A percentile compares a stretch with the other conserved stretches of the same genome.
phyloP scores from a whole-genome alignment of 257 asterid genomes.

The Solanum paucissectum region DNA sequence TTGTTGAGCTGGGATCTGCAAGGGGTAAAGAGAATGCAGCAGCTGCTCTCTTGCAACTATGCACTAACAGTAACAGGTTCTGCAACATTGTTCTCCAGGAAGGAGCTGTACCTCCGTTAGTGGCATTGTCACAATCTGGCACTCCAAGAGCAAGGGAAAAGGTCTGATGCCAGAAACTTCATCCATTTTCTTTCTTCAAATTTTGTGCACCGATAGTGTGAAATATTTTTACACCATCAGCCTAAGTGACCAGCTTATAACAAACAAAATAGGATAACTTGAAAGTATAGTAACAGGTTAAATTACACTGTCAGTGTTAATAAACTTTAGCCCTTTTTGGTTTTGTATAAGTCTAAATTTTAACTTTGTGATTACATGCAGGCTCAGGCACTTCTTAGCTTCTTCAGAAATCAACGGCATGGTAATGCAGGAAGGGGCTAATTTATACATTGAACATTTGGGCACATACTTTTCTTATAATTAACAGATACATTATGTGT shows the following conservation, averaged over 20 bases:
- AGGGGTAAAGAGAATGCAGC: constrained; percentile 93
- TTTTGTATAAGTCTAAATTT: background rate
- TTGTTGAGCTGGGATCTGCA: constrained; percentile 77
- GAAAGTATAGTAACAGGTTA: background rate
- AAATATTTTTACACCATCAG: background rate
- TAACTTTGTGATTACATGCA: constrained; percentile 16
- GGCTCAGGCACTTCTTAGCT: constrained; percentile 77
- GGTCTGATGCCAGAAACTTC: constrained; percentile 17
- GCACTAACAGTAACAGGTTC: constrained; percentile 54
- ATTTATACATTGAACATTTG: constrained; percentile 8
- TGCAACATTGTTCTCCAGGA: constrained; percentile 69
- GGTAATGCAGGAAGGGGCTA: constrained; percentile 55
- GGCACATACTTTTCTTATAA: constrained; percentile 6
- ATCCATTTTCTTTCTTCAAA: background rate
- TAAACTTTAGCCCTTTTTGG: background rate
- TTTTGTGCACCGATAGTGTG: background rate
- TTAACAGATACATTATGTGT: constrained; percentile 11
- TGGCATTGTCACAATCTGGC: constrained; percentile 68
- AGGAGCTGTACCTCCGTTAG: constrained; percentile 86
- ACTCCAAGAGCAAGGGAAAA: constrained; percentile 84
- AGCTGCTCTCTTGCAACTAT: constrained; percentile 81
- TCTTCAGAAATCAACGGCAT: constrained; percentile 72
- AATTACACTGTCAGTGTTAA: background rate
- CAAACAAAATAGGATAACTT: background rate
- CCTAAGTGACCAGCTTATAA: background rate